Evolutionary conservation across 1,139 yeast species (phyloP).

Genomic region (Saccharomyces hybrid): DNA sequence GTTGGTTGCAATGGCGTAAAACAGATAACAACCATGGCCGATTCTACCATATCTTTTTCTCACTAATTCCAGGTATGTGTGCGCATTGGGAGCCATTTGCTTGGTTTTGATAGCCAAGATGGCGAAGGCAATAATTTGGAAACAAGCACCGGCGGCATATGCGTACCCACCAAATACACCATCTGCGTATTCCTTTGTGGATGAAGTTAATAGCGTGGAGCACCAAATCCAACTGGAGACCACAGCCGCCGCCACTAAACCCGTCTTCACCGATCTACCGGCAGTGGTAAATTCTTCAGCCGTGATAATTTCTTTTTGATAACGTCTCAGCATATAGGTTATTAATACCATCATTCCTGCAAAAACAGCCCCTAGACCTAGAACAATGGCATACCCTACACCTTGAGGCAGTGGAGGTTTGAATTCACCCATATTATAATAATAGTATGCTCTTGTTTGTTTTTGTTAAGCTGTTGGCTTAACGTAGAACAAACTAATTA

Average conservation of each 20-base stretch:
- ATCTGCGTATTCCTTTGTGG: conserved; percentile 68
- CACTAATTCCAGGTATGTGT: conserved; percentile 66
- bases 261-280: conserved; percentile 75
- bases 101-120: conserved; percentile 69
- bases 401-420: conserved; percentile 49
- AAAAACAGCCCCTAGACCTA: conserved; percentile 79
- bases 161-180: conserved; percentile 72
- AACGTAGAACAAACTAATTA: neutral
- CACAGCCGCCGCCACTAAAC: conserved; percentile 77
- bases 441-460: neutral
- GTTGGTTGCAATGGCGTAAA: conserved; percentile 81
- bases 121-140: conserved; percentile 65
- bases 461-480: neutral
- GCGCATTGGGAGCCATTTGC: conserved; percentile 66
- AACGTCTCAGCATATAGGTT: conserved; percentile 61
- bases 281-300: conserved; percentile 89
- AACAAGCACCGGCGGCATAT: conserved; percentile 68
- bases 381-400: conserved; percentile 89
- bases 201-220: conserved; percentile 69
- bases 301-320: conserved; percentile 72
- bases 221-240: conserved; percentile 96
- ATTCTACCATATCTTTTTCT: conserved; percentile 59
- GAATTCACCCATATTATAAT: conserved; percentile 15
- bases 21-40: conserved; percentile 62
- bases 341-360: conserved; percentile 72